Base-by-base conservation (phyloP, 2,329 filamentous ascomycete genomes). In the Mycosphaerelloides madeirae region DNA sequence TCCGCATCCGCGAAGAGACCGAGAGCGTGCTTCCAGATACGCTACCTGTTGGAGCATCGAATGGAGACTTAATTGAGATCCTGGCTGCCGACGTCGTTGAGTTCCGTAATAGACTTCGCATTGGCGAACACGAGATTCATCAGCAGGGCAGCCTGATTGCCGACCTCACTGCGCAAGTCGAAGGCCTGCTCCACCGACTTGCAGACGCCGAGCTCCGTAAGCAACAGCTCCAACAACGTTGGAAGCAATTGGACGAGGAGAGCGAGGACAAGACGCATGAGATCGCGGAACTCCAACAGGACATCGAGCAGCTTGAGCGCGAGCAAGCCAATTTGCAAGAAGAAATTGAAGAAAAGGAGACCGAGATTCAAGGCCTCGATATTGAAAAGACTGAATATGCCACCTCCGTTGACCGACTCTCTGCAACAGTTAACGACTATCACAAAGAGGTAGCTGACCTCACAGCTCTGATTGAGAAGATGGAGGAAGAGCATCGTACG, bases 21-120 rank as follows among this genome's bases (percentile, higher is more conserved):
- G 67, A 72, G 19, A 57, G 59, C 35, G 57, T 67, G 29, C 62
- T 73, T n/a, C 70, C 70, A 1, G 60, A 59, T 12, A 56, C 57
- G 18, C 51, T 65, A 11, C 65, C 66, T 3, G 54, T 59, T 11
- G 61, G 62, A 29, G 59, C 70, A 7, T 65, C 62, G 7, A 71
- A 68, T 43, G 56, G 60, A 32, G 61, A 69, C 15, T 53, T 74
- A 9, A 53, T 74, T 2, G 59, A 59, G 20, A 66, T 68, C 39
- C 54, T 74, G 6, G 44, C 60, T 18, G 56, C 58, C 31, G 60
- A 60, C 35, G 45, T 60, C 28, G 49, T 51, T 29, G 58, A 62
- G 31, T 62, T 63, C 15, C 62, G 68, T 16, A 58, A 66, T 16
- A 62, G 67, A 16, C 57, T 74, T 28, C 59, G 58, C 18, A 42